phyloP scores from a whole-genome alignment of 129 eudicot species.

The Saposhnikovia divaricata region DNA sequence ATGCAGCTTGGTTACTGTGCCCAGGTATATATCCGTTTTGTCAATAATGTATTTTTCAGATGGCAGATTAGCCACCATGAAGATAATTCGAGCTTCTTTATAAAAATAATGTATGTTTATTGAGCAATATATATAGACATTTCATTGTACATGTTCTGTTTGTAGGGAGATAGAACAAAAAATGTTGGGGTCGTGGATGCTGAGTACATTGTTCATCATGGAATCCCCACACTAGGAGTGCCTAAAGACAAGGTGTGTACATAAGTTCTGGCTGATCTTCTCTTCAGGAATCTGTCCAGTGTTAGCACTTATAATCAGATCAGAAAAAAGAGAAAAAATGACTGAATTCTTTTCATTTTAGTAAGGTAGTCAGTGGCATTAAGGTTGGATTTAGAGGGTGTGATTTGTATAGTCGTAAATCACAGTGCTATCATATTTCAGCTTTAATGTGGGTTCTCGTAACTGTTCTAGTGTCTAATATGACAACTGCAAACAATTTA shows the following conservation, averaged over 20 bases:
- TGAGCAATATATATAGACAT: slow-evolving; percentile 6
- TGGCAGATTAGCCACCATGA: background rate
- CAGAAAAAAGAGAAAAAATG: background rate
- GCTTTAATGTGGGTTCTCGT: background rate
- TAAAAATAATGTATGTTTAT: background rate
- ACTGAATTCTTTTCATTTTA: background rate
- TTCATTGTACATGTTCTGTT: slow-evolving; percentile 11
- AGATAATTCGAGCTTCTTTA: background rate
- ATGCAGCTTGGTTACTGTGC: slow-evolving; percentile 83
- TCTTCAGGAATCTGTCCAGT: background rate
- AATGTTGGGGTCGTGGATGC: slow-evolving; percentile 87
- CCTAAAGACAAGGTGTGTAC: slow-evolving; percentile 41
- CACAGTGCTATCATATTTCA: background rate
- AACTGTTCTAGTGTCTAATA: background rate
- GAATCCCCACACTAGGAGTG: slow-evolving; percentile 74
- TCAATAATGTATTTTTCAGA: background rate
- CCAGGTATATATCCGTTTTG: slow-evolving; percentile 42
- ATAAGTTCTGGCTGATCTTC: background rate
- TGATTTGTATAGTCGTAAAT: background rate
- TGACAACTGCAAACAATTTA: background rate
- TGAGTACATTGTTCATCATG: slow-evolving; percentile 85
- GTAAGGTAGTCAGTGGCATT: background rate
- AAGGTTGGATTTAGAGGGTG: background rate
- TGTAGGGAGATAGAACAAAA: slow-evolving; percentile 75
- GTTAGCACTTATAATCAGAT: background rate